Conservation (phyloP, 2,329 filamentous ascomycete species). For the Hymenotorrendiella dingleyae region DNA sequence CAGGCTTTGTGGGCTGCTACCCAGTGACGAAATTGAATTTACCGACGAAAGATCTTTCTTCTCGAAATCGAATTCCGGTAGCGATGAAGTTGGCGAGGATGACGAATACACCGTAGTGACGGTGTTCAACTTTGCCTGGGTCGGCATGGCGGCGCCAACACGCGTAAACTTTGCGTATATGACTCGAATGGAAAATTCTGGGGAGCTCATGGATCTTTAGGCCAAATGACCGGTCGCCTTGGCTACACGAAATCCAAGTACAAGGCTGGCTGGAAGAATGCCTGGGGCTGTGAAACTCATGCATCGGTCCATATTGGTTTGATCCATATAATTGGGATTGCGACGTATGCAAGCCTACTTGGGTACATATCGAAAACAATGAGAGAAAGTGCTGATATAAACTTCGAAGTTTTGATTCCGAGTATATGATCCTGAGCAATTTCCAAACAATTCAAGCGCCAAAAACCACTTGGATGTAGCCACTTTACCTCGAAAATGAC, state of each 20-base stretch:
- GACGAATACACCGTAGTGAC: neutral
- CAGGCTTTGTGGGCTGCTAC: slow-evolving; percentile 12
- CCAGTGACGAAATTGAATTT: slow-evolving; percentile 9
- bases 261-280: neutral
- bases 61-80: slow-evolving; percentile 8
- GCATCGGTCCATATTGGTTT: neutral
- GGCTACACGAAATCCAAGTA: neutral
- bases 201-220: neutral
- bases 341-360: no score
- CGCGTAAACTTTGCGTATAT: neutral
- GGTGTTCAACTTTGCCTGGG: neutral
- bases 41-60: slow-evolving; percentile 8
- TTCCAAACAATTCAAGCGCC: no score
- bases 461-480: no score
- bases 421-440: no score
- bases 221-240: neutral
- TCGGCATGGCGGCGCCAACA: slow-evolving; percentile 1
- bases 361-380: no score
- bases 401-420: no score
- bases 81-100: slow-evolving; percentile 1
- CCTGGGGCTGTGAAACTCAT: slow-evolving; percentile 2
- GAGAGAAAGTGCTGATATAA: no score
- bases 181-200: neutral
- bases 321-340: slow-evolving; percentile 3
- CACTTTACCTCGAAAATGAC: neutral